Conservation (phyloP, 176 grass and related monocot species). For the Tillandsia leiboldiana region DNA sequence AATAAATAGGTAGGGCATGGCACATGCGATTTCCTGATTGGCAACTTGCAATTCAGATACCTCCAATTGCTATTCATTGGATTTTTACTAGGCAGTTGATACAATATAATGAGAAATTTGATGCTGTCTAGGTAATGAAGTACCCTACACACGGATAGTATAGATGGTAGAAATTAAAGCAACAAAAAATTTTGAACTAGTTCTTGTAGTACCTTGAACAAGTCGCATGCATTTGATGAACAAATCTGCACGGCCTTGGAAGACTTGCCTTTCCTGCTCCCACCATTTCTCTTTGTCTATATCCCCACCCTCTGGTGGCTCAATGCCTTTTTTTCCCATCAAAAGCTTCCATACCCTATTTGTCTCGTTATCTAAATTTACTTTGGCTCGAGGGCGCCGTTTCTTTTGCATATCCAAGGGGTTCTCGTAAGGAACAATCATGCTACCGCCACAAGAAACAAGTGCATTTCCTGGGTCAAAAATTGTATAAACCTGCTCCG, state of each 20-base stretch:
- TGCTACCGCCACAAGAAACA: slow-evolving; percentile 21
- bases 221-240: slow-evolving; percentile 63
- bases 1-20: background rate
- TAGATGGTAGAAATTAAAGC: background rate
- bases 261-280: slow-evolving; percentile 55
- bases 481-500: slow-evolving; percentile 17
- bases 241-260: slow-evolving; percentile 51
- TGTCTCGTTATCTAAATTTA: slow-evolving; percentile 65
- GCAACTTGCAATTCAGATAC: background rate
- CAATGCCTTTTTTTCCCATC: slow-evolving; percentile 36
- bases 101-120: background rate
- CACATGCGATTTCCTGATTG: background rate
- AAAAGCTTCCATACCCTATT: slow-evolving; percentile 67
- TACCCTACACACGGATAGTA: background rate
- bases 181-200: background rate
- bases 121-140: background rate
- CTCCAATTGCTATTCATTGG: background rate
- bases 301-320: slow-evolving; percentile 34
- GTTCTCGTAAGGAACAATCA: slow-evolving; percentile 34
- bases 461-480: slow-evolving; percentile 28
- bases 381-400: slow-evolving; percentile 46
- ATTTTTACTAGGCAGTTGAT: background rate
- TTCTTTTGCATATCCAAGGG: slow-evolving; percentile 33
- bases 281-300: slow-evolving; percentile 48
- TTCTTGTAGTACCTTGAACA: slow-evolving; percentile 51